Conservation (phyloP, 2,329 filamentous ascomycete species). For the Xylaria polymorpha region DNA sequence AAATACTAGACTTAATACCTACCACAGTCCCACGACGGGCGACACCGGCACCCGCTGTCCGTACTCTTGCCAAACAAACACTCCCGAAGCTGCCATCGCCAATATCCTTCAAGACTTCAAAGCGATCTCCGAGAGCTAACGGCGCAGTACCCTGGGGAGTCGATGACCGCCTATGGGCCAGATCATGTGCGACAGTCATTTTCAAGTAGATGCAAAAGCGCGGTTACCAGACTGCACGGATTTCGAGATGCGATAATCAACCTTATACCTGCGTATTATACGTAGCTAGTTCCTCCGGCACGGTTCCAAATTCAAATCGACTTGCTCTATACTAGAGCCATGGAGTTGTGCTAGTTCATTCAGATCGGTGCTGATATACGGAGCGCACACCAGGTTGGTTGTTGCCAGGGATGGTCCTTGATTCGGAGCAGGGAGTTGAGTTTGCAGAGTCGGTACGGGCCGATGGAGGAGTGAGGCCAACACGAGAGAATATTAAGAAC, state of each 20-base stretch:
- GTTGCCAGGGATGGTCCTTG: slow-evolving; percentile 31
- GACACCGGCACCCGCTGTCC: slow-evolving; percentile 87
- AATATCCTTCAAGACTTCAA: slow-evolving; percentile 97
- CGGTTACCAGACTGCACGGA: slow-evolving; percentile 27
- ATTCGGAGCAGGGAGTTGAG: slow-evolving; percentile 26
- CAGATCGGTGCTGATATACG: slow-evolving; percentile 45
- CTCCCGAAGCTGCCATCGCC: slow-evolving; percentile 99
- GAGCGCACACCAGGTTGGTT: slow-evolving; percentile 20
- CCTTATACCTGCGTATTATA: slow-evolving; percentile 32
- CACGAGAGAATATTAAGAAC: slow-evolving; percentile 27
- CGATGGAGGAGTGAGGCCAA: slow-evolving; percentile 27
- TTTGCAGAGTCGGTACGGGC: slow-evolving; percentile 40
- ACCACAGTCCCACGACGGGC: slow-evolving; percentile 93
- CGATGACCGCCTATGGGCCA: slow-evolving; percentile 74
- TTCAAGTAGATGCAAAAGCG: slow-evolving; percentile 50
- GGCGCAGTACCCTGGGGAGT: slow-evolving; percentile 59
- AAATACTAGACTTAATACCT: slow-evolving; percentile 56
- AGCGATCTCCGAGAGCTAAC: slow-evolving; percentile 86
- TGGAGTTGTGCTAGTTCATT: slow-evolving; percentile 52
- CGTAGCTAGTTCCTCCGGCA: slow-evolving; percentile 45
- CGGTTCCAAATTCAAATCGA: slow-evolving; percentile 40
- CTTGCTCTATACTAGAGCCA: slow-evolving; percentile 56
- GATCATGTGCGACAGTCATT: slow-evolving; percentile 83
- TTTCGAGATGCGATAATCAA: slow-evolving; percentile 18
- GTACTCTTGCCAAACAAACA: slow-evolving; percentile 89